Percentiles rank a stretch among this genome's conserved stretches.
phyloP scores from a whole-genome alignment of 306 rosid species.

The Cicer pinnatifidum region DNA sequence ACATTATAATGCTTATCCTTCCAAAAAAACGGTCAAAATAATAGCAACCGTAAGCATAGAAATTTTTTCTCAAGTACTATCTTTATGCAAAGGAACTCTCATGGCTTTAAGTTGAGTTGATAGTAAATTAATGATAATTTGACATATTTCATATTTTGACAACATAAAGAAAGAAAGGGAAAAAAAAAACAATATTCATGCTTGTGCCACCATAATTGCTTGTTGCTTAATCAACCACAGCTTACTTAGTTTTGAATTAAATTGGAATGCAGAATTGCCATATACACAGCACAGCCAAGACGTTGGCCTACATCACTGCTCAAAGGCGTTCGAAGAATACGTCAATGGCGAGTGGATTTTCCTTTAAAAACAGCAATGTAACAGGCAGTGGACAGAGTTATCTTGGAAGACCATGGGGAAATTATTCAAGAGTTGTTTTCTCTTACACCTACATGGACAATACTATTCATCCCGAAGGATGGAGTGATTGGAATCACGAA shows the following conservation, averaged over 20 bases:
- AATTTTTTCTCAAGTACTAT: no score
- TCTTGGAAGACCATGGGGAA: slow-evolving; percentile 87
- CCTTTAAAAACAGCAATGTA: slow-evolving; percentile 58
- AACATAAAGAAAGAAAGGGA: no score
- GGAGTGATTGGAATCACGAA: slow-evolving; percentile 75
- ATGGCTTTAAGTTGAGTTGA: no score
- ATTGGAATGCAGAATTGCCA: slow-evolving; percentile 56
- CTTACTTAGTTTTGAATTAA: not conserved
- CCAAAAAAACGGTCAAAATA: no score
- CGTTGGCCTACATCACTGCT: slow-evolving; percentile 69
- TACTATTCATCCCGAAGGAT: slow-evolving; percentile 63
- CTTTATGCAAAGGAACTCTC: no score
- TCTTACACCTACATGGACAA: slow-evolving; percentile 74
- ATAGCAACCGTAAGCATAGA: no score
- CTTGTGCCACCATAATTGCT: not conserved
- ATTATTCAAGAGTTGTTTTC: slow-evolving; percentile 75
- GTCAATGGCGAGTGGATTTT: slow-evolving; percentile 73
- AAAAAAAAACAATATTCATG: not conserved
- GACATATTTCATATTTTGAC: no score
- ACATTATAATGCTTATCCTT: no score
- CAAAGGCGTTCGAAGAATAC: slow-evolving; percentile 57
- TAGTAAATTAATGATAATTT: no score
- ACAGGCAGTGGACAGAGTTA: slow-evolving; percentile 67
- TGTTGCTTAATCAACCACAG: not conserved
- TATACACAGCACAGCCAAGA: slow-evolving; percentile 60